Evolutionary conservation across 1,139 yeast genomes (phyloP).

Genomic region (Lodderomyces metapsilosis): DNA sequence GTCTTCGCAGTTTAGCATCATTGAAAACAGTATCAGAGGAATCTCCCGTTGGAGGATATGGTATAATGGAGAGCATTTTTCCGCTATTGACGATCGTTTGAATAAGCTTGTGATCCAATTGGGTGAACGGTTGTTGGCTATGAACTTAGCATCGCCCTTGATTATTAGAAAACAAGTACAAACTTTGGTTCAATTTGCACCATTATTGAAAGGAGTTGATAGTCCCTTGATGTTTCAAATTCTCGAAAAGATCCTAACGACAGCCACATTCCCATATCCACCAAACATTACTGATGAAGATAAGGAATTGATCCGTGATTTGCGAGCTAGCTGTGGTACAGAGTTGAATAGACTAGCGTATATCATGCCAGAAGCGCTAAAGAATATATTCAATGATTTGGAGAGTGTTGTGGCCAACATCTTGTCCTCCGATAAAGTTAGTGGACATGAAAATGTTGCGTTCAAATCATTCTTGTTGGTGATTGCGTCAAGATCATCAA

Average conservation of each 20-base stretch:
- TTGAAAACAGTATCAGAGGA: slow-evolving; percentile 89
- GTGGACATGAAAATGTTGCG: slow-evolving; percentile 90
- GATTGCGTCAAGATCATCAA: slow-evolving; percentile 82
- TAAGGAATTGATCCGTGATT: slow-evolving; percentile 77
- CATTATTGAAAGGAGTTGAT: slow-evolving; percentile 69
- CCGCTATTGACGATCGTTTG: slow-evolving; percentile 53
- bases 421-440: slow-evolving; percentile 65
- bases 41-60: slow-evolving; percentile 96
- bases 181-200: slow-evolving; percentile 95
- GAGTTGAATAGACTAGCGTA: slow-evolving; percentile 91
- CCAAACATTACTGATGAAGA: slow-evolving; percentile 66
- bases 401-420: slow-evolving; percentile 79
- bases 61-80: slow-evolving; percentile 70
- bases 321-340: slow-evolving; percentile 91
- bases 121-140: slow-evolving; percentile 72
- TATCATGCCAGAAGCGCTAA: slow-evolving; percentile 88
- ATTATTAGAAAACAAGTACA: slow-evolving; percentile 84
- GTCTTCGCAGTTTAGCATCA: slow-evolving; percentile 77
- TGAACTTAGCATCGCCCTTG: slow-evolving; percentile 78
- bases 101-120: slow-evolving; percentile 68
- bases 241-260: slow-evolving; percentile 80
- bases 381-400: slow-evolving; percentile 74
- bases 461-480: slow-evolving; percentile 89
- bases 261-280: slow-evolving; percentile 86
- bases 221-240: slow-evolving; percentile 75